A percentile compares a stretch with the other conserved stretches of the same genome.
phyloP scores from a whole-genome alignment of 202 grass and related monocot genomes.

The Carex arenaria region DNA sequence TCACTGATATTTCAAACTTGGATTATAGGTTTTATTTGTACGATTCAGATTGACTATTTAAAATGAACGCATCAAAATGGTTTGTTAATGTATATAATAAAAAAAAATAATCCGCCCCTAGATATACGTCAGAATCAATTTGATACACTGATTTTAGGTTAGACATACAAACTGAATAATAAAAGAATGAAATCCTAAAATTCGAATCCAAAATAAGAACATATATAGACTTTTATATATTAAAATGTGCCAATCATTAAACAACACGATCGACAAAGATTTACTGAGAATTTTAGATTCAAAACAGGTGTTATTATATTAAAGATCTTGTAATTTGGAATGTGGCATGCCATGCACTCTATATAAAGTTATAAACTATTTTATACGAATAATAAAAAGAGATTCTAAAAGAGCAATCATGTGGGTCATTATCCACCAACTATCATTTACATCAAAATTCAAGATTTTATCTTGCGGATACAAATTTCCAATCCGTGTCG shows the following conservation, averaged over 20 bases:
- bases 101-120: too few relatives aligned
- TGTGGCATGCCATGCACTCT: background rate
- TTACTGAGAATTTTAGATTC: background rate
- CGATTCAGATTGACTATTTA: too few relatives aligned
- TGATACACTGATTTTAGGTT: too few relatives aligned
- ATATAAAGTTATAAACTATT: background rate
- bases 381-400: background rate
- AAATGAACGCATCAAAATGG: too few relatives aligned
- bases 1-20: too few relatives aligned
- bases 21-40: too few relatives aligned
- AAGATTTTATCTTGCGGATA: background rate
- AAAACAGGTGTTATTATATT: background rate
- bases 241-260: background rate
- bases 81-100: too few relatives aligned
- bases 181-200: too few relatives aligned
- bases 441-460: background rate
- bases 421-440: slow-evolving; percentile 4
- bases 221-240: too few relatives aligned
- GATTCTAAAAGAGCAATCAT: slow-evolving; percentile 11
- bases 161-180: too few relatives aligned
- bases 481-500: background rate
- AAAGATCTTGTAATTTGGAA: background rate
- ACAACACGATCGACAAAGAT: background rate
- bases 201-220: too few relatives aligned
- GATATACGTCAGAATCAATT: too few relatives aligned